These are phyloP conservation scores for Trifolium pratense DNA, from an alignment of 306 rosid genomes.

Conservation along the genomic window DNA sequence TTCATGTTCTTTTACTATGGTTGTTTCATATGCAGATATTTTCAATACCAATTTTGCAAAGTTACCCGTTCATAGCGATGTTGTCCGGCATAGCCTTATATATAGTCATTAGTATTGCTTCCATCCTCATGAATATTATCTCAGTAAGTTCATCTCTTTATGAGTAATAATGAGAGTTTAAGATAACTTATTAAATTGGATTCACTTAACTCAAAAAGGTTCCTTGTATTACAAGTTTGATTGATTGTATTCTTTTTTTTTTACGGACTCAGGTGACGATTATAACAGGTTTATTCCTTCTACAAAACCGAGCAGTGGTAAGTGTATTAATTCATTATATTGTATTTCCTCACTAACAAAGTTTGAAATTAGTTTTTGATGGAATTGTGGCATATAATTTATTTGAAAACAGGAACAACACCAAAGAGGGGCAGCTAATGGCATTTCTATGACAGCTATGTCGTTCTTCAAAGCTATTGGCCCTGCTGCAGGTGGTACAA, in stretches of 20 bases:
- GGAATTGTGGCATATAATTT: conserved; percentile 20
- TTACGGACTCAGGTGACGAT: conserved; percentile 42
- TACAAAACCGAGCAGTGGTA: conserved; percentile 90
- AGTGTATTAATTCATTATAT: not conserved
- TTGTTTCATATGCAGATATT: conserved; percentile 34
- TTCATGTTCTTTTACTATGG: not conserved
- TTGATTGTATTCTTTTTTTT: conserved; percentile 27
- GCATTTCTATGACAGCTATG: conserved; percentile 80
- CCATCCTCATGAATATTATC: conserved; percentile 39
- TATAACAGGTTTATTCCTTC: conserved; percentile 57
- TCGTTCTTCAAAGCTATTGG: conserved; percentile 88
- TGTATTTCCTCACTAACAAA: not conserved
- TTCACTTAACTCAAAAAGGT: too few relatives aligned
- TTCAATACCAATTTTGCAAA: conserved; percentile 52
- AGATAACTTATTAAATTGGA: too few relatives aligned
- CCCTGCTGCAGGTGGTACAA: conserved; percentile 82
- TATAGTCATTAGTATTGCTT: conserved; percentile 44
- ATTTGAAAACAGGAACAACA: conserved; percentile 65
- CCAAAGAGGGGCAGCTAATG: conserved; percentile 95
- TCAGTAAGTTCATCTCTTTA: conserved; percentile 39
- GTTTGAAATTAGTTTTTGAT: conserved; percentile 1
- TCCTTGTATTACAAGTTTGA: too few relatives aligned
- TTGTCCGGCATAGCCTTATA: conserved; percentile 47
- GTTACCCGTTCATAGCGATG: conserved; percentile 52
- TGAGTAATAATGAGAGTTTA: not conserved